Evolutionary conservation across 2,329 filamentous ascomycete species (phyloP).

Genomic region (Exutisphaerella laricina): DNA sequence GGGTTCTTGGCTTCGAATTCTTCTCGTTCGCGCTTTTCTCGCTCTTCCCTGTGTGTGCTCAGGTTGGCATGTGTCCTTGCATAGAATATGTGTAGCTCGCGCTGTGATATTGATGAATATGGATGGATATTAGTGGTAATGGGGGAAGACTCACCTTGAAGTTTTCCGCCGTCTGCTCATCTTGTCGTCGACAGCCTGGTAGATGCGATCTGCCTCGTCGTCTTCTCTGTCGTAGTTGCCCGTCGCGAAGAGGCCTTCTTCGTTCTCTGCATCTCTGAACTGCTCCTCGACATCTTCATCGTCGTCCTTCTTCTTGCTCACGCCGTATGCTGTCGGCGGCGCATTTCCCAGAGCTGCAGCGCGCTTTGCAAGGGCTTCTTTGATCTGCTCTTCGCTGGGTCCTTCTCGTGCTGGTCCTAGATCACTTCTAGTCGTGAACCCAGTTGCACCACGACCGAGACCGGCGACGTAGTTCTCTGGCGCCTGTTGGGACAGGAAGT

Average conservation of each 20-base stretch:
- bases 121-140: conserved; percentile 24
- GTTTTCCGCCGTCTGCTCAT: conserved; percentile 86
- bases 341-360: conserved; percentile 73
- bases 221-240: conserved; percentile 97
- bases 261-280: conserved; percentile 95
- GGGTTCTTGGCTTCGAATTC: conserved; percentile 97
- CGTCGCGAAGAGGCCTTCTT: conserved; percentile 89
- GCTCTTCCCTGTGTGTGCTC: conserved; percentile 74
- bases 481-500: conserved; percentile 79
- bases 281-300: conserved; percentile 71
- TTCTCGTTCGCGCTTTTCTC: conserved; percentile 83
- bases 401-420: conserved; percentile 91
- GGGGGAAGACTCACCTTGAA: conserved; percentile 65
- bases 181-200: conserved; percentile 90
- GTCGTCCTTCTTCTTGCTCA: conserved; percentile 62
- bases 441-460: conserved; percentile 93
- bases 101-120: conserved; percentile 34
- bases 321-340: conserved; percentile 68
- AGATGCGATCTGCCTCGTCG: conserved; percentile 94
- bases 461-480: conserved; percentile 71
- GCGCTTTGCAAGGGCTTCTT: conserved; percentile 91
- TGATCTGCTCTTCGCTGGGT: conserved; percentile 95
- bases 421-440: conserved; percentile 96
- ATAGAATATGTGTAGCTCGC: too few relatives aligned
- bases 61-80: conserved; percentile 75